These are phyloP conservation scores for Carex myosuroides DNA, from an alignment of 176 grass and related monocot genomes.

Conservation along the genomic window DNA sequence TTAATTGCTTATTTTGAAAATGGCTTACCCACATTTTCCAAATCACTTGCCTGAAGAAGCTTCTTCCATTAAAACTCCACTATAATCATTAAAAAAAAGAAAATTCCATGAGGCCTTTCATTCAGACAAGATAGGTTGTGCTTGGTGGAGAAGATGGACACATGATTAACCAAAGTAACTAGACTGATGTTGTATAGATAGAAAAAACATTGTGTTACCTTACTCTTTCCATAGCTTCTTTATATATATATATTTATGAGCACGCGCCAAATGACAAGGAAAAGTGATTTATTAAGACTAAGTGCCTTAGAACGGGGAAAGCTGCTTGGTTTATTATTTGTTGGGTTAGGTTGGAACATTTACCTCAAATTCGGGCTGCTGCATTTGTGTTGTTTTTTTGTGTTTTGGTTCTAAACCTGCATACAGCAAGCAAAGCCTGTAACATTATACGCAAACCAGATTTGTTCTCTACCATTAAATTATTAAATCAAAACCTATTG, in stretches of 20 bases:
- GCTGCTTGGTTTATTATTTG: not conserved
- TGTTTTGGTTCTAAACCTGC: not conserved
- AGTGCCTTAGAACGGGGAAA: not conserved
- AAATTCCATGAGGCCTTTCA: not conserved
- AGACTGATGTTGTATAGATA: not conserved
- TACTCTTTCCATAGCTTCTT: not conserved
- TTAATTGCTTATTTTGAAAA: not conserved
- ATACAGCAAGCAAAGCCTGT: not conserved
- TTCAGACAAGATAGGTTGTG: constrained; percentile 18
- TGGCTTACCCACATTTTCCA: not conserved
- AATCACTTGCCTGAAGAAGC: not conserved
- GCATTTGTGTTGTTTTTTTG: not conserved
- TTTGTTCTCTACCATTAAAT: too few species aligned
- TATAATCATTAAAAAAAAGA: not conserved
- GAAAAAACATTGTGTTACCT: not conserved
- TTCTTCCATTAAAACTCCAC: not conserved
- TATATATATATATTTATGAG: not conserved
- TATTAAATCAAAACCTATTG: too few species aligned
- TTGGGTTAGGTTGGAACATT: constrained; percentile 4
- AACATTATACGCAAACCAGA: not conserved
- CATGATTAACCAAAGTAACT: constrained; percentile 14
- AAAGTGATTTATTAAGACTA: not conserved
- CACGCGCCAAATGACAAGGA: not conserved
- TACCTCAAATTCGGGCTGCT: not conserved
- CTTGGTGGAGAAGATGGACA: constrained; percentile 32